Base-by-base conservation (phyloP, 306 rosid species). In the Cicer bijugum region DNA sequence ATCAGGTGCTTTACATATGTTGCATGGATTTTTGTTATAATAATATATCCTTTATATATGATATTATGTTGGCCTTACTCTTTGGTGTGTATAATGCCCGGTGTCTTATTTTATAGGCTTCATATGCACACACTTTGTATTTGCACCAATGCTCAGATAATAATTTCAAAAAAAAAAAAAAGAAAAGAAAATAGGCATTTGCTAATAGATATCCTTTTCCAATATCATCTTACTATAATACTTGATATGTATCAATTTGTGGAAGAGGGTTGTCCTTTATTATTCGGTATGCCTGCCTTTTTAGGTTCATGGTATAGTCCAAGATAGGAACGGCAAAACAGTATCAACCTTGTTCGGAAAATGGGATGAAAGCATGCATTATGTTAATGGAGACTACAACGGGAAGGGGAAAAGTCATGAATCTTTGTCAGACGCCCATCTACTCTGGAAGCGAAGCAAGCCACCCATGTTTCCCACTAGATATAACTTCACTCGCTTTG, bases 361-460 rank as follows among this genome's bases (percentile, higher is more conserved):
- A 83, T 95, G 99, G 99, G 99, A 95, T 82, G 99, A 91, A 81
- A 92, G 97, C 86, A 87, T 95, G 91, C 89, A 90, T 81, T 95
- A 82, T 77, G 85, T 88, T 69, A 80, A 70, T 45, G 99, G 99
- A 75, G 97, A 95, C 85, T 85, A 81, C 83, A 63, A 87, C 5
- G 90, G 85, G 40, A 95, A 90, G 84, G 97, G 90, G 72, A 95
- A 92, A 87, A 94, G 93, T 78, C 84, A 78, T 0, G 96, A 92
- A 43, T 86, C 97, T 43, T 76, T 80, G 63, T 88, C 99, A 3
- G 96, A 95, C 52, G 85, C 99, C 69, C 85, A 17, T 78, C 79
- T 88, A 60, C 97, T 95, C 55, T 95, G 99, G 99, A 87, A 84
- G 81, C 82, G 97, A 71, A 95, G 89, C 93, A 95, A 86, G 81